Percentiles rank a stretch among this genome's conserved stretches.
phyloP scores from a whole-genome alignment of 2,329 filamentous ascomycete genomes.

The Beauveria australis region DNA sequence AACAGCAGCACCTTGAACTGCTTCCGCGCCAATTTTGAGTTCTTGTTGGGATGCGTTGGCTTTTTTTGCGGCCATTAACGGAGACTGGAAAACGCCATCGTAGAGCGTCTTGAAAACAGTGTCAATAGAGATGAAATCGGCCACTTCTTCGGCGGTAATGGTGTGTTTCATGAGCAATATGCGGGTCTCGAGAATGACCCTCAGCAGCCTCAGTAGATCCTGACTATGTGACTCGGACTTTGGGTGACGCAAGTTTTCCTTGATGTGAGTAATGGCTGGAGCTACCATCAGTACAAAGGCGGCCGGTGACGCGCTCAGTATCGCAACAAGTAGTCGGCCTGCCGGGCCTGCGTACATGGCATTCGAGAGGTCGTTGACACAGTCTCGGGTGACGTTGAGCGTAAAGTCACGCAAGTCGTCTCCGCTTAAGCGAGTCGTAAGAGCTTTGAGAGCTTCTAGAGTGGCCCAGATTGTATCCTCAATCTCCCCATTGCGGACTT shows the following conservation, averaged over 20 bases:
- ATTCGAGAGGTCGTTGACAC: conserved; percentile 44
- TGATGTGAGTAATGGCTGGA: conserved; percentile 39
- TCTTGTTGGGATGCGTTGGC: conserved; percentile 27
- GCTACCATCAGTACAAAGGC: conserved; percentile 41
- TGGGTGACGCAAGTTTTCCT: conserved; percentile 41
- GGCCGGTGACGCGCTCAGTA: conserved; percentile 38
- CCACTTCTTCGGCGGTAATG: conserved; percentile 27
- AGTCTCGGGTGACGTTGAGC: conserved; percentile 42
- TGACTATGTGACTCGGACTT: conserved; percentile 42
- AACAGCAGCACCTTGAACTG: conserved; percentile 37
- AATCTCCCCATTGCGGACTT: conserved; percentile 53
- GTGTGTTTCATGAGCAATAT: conserved; percentile 28
- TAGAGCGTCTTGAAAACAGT: conserved; percentile 33
- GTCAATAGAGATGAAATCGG: conserved; percentile 29
- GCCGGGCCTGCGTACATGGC: conserved; percentile 44
- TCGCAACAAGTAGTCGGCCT: conserved; percentile 43
- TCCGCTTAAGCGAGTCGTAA: conserved; percentile 37
- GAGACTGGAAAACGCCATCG: conserved; percentile 33
- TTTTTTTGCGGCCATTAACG: conserved; percentile 25
- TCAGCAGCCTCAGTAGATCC: conserved; percentile 44
- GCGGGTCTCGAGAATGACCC: conserved; percentile 41
- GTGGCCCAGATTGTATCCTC: conserved; percentile 50
- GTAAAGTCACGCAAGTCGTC: conserved; percentile 38
- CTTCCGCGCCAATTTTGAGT: conserved; percentile 33
- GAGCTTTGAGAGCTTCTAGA: conserved; percentile 43